Evolutionary conservation across 345 rosid species (phyloP).

Genomic region (Eucalyptus microcorys): DNA sequence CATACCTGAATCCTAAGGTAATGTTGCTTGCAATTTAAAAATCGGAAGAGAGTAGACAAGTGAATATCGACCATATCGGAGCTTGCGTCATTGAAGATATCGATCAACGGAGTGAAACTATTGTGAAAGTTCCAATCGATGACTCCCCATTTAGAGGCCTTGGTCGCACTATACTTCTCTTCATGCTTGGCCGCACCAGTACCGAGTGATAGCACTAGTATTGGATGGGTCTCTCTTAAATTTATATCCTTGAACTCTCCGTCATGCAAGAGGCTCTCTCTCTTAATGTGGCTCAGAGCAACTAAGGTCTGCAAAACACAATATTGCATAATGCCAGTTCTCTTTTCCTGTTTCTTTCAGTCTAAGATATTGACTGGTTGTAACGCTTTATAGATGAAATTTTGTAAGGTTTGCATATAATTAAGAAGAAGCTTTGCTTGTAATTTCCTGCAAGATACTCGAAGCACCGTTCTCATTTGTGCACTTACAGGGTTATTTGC

Average conservation of each 20-base stretch:
- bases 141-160: conserved; percentile 7
- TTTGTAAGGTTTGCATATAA: neutral
- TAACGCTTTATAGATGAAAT: neutral
- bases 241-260: neutral
- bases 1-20: neutral
- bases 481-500: conserved; percentile 13
- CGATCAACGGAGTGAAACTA: neutral
- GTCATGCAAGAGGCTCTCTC: neutral
- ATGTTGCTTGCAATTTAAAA: neutral
- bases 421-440: neutral
- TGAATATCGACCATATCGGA: neutral
- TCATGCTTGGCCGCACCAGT: conserved; percentile 6
- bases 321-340: neutral
- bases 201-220: neutral
- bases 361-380: neutral
- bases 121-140: neutral
- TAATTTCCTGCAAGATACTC: neutral
- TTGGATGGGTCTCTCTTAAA: neutral
- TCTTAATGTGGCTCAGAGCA: neutral
- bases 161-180: conserved; percentile 1
- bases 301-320: neutral
- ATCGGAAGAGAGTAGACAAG: neutral
- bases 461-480: neutral
- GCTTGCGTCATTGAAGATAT: neutral
- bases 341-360: neutral